Evolutionary conservation across 1,284 basidiomycete genomes (phyloP), one percentile per base, ranked within the genome.

Genomic region (Sparassis latifolia): DNA sequence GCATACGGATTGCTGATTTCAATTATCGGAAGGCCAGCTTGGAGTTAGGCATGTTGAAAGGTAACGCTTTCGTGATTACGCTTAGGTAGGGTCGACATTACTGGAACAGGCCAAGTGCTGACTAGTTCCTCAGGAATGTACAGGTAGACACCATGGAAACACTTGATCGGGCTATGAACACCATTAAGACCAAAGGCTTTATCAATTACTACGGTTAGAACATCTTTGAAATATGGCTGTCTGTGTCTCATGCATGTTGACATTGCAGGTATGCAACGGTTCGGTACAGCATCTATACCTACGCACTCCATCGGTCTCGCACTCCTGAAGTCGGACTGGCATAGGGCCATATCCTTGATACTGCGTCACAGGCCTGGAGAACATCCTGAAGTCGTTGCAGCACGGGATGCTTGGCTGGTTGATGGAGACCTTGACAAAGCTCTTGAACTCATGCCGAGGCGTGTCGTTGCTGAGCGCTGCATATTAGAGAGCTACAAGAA

Each of bases 1-100:
- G 95, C 0, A 77, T 97, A 42, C 78, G 96, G 46, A 84, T 98
- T 50, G 86, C 91, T 0, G 95, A 99, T 67, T 71, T 98, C 53
- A 79, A 79, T 43, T 99, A 99, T 67, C 79, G 86, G 39, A 84
- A 87, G 58, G 76, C 84, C 1, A 79, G 83, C 48, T 70, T 99
- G 33, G 93, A 97, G 62, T 75, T 99, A 40, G 97, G 97, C 3
- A 90, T 94, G 85, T 75, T 98, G 55, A 92, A 92, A 68, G 97
- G 97, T 10, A 99, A 99, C 65, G 84, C 87, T 29, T 99, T 99
- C 60, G 77, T 93, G 44, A 96, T 99, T 57, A 97, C 94, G 0
- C 73, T 99, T 28, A 78, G 97, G 91, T 94, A 63, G 50, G 79
- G 65, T 10, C 45, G 4, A 5, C 37, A 20, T 20, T 20, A 20